Evolutionary conservation across 371 early-diverging fungal species (phyloP).

Genomic region (Mucor lusitanicus): DNA sequence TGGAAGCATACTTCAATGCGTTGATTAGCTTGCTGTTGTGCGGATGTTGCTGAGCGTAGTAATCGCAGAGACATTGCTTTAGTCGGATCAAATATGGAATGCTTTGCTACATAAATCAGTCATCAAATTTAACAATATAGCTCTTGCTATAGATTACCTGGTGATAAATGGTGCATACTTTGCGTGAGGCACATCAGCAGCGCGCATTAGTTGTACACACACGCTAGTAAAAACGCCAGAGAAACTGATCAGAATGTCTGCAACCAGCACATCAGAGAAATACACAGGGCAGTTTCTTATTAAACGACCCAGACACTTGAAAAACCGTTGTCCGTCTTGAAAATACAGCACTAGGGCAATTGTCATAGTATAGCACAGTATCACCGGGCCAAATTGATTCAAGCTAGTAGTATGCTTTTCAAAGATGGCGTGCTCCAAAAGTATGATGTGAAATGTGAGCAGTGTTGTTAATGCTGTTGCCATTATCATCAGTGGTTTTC

Average conservation of each 20-base stretch:
- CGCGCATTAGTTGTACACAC: slow-evolving; percentile 41
- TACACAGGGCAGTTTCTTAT: slow-evolving; percentile 42
- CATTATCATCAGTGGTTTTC: neutral
- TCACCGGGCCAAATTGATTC: neutral
- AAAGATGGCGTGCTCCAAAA: neutral
- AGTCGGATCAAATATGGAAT: slow-evolving; percentile 85
- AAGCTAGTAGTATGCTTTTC: neutral
- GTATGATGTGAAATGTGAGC: neutral
- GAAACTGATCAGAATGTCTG: slow-evolving; percentile 90
- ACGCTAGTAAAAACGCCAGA: slow-evolving; percentile 82
- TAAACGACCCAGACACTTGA: neutral
- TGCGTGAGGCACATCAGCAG: slow-evolving; percentile 29
- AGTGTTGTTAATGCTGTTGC: neutral
- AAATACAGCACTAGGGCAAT: neutral
- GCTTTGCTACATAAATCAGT: slow-evolving; percentile 30
- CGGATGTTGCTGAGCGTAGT: slow-evolving; percentile 35
- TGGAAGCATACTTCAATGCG: slow-evolving; percentile 84
- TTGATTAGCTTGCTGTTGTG: slow-evolving; percentile 3
- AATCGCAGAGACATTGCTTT: slow-evolving; percentile 79
- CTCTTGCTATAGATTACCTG: slow-evolving; percentile 33
- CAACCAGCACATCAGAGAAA: slow-evolving; percentile 83
- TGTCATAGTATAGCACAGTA: neutral
- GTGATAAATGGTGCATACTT: slow-evolving; percentile 54
- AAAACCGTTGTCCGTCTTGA: neutral
- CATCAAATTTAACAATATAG: neutral